These are phyloP conservation scores for Akanthomyces dipterigenus DNA, from an alignment of 2,329 filamentous ascomycete species.

Conservation along the genomic window DNA sequence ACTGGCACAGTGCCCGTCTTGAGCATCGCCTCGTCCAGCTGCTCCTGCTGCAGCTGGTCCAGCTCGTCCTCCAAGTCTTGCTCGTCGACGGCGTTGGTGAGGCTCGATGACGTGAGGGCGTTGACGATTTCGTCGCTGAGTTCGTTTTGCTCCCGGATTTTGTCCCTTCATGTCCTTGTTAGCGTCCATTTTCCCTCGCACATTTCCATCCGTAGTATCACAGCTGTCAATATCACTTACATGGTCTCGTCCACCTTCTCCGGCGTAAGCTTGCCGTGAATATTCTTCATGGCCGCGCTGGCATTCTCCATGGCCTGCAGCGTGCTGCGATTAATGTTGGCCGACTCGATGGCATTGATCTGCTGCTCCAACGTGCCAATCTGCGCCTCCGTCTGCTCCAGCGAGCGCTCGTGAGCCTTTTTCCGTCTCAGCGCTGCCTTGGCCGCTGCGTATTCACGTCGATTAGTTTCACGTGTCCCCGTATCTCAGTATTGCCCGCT, in stretches of 20 bases:
- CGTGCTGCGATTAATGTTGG: slow-evolving; percentile 98
- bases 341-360: slow-evolving; percentile 93
- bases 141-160: slow-evolving; percentile 82
- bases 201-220: no score
- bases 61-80: slow-evolving; percentile 80
- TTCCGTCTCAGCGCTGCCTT: slow-evolving; percentile 87
- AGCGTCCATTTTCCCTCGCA: slow-evolving; percentile 19
- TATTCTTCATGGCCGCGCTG: slow-evolving; percentile 82
- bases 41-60: slow-evolving; percentile 81
- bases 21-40: slow-evolving; percentile 89
- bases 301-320: slow-evolving; percentile 90
- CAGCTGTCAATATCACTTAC: slow-evolving; percentile 45
- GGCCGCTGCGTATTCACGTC: slow-evolving; percentile 55
- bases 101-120: slow-evolving; percentile 67
- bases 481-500: not conserved
- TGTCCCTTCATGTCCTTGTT: slow-evolving; percentile 56
- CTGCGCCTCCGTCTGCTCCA: slow-evolving; percentile 85
- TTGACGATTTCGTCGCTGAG: slow-evolving; percentile 89
- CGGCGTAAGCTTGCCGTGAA: slow-evolving; percentile 83
- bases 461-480: not conserved
- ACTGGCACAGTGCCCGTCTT: slow-evolving; percentile 81
- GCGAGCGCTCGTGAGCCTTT: slow-evolving; percentile 85
- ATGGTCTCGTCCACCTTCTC: slow-evolving; percentile 95
- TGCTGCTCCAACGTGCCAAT: slow-evolving; percentile 91
- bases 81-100: slow-evolving; percentile 72